These are phyloP conservation scores for Salvia miltiorrhiza DNA, from an alignment of 257 asterid species.

Conservation along the genomic window DNA sequence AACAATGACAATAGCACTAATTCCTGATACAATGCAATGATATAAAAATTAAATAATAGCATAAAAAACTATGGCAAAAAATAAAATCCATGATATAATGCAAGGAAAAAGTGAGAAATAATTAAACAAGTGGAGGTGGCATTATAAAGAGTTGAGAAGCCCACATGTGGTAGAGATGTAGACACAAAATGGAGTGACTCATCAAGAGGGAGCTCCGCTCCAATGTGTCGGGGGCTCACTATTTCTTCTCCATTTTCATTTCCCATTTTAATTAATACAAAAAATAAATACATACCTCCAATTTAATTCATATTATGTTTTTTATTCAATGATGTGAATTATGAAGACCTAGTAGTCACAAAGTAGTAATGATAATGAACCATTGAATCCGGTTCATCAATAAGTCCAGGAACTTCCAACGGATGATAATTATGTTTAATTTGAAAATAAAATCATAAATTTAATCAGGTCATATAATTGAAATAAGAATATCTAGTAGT, in stretches of 20 bases:
- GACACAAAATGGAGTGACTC: neutral
- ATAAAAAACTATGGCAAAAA: no score
- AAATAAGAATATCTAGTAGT: no score
- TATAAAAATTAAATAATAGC: no score
- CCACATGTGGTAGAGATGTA: slow-evolving; percentile 23
- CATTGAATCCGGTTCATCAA: no score
- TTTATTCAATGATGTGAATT: no score
- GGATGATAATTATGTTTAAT: no score
- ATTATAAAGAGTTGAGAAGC: slow-evolving; percentile 8
- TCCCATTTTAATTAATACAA: no score
- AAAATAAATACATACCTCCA: no score
- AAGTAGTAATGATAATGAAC: no score
- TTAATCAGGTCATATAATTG: no score
- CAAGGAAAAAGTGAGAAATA: neutral
- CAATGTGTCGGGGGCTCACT: slow-evolving; percentile 27
- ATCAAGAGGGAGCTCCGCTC: slow-evolving; percentile 26
- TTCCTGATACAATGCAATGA: neutral
- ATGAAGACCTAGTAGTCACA: no score
- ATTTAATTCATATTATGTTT: no score
- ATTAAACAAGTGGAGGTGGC: slow-evolving; percentile 21
- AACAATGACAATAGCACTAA: neutral
- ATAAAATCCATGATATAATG: neutral
- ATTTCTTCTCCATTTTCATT: neutral
- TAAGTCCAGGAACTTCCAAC: neutral
- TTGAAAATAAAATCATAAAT: neutral